Conservation (phyloP, 1,139 yeast genomes). For the Saccharomycopsis phalli region DNA sequence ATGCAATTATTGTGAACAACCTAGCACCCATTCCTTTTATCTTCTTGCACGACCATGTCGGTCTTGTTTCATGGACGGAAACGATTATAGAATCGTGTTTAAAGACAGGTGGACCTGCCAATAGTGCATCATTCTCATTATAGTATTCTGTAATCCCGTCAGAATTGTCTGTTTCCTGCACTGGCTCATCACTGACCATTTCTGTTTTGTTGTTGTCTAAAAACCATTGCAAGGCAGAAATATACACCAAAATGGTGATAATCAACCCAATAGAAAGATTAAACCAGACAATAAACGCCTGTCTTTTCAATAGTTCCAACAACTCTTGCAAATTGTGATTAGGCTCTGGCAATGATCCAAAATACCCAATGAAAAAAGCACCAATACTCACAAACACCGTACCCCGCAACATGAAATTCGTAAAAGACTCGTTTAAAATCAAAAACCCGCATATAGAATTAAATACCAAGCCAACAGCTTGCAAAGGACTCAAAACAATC, state of each 20-base stretch:
- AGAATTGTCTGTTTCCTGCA: too few species aligned
- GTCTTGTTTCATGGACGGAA: neutral
- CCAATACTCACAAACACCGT: conserved; percentile 65
- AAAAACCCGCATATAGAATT: conserved; percentile 69
- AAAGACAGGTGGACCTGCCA: conserved; percentile 2
- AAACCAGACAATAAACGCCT: conserved; percentile 41
- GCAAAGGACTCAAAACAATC: conserved; percentile 72
- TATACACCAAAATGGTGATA: conserved; percentile 7
- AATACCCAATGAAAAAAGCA: conserved; percentile 72
- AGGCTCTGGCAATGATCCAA: conserved; percentile 52
- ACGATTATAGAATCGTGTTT: neutral
- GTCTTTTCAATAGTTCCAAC: conserved; percentile 32
- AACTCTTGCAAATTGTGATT: conserved; percentile 41
- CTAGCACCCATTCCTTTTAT: neutral
- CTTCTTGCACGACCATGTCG: neutral
- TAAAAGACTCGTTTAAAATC: conserved; percentile 60
- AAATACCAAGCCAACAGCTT: conserved; percentile 80
- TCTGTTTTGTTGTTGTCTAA: neutral
- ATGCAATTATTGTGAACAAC: neutral
- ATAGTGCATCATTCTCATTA: neutral
- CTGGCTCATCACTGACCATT: neutral
- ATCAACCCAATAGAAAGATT: conserved; percentile 9
- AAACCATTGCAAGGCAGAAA: conserved; percentile 1
- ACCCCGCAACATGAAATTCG: conserved; percentile 49
- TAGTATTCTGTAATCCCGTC: neutral